phyloP scores from a whole-genome alignment of 23 red algal genomes.

The Agarophyton chilense region DNA sequence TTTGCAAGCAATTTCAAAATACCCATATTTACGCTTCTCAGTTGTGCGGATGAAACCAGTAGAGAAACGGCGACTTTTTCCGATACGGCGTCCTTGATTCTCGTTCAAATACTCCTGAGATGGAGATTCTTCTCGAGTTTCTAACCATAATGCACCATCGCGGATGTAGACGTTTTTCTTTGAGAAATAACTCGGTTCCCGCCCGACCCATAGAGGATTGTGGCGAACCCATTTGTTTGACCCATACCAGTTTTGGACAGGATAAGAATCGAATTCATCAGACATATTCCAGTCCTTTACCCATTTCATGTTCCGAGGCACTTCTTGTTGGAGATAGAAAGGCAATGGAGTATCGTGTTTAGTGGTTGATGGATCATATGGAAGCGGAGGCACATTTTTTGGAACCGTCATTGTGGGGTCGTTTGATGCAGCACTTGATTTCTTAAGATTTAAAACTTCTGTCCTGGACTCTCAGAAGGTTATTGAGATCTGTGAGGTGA shows the following conservation, averaged over 20 bases:
- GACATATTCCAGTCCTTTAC: constrained; percentile 46
- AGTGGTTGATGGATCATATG: constrained; percentile 1
- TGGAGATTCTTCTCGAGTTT: constrained; percentile 19
- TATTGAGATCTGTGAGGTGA: neutral
- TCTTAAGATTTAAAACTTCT: too few relatives aligned
- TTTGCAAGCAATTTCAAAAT: constrained; percentile 49
- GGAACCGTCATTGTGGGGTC: neutral
- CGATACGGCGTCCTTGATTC: constrained; percentile 13
- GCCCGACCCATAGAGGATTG: constrained; percentile 35
- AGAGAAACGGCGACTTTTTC: constrained; percentile 12
- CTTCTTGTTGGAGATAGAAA: neutral
- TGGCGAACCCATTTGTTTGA: constrained; percentile 6
- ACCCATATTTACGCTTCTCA: constrained; percentile 38
- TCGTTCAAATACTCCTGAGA: neutral
- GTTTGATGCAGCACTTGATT: too few relatives aligned
- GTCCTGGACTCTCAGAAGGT: too few relatives aligned
- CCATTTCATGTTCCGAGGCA: constrained; percentile 18
- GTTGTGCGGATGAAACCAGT: constrained; percentile 42
- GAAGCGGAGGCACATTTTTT: neutral
- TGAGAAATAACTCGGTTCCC: constrained; percentile 29
- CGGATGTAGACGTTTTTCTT: constrained; percentile 44
- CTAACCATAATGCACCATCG: constrained; percentile 25
- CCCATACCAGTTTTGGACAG: neutral
- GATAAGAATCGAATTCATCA: constrained; percentile 41
- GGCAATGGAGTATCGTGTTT: neutral